Evolutionary conservation across 148 eudicot species (phyloP), one percentile per base, ranked within the genome.

Genomic region (Chenopodium berlandieri): DNA sequence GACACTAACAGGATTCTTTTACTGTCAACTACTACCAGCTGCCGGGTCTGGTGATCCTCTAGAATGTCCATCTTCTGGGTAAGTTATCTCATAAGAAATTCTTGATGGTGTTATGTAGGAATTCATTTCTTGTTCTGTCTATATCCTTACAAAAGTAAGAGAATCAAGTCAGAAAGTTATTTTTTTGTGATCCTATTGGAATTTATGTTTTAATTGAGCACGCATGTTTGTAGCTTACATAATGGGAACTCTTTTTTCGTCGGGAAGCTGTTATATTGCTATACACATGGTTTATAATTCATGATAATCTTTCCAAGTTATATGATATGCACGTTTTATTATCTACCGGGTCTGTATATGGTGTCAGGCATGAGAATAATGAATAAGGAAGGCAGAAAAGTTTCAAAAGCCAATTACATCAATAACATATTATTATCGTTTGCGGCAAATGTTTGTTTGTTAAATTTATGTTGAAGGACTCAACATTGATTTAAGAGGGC

Each of bases 1-100:
- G 89, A 89, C 89, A 64, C 82, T 91, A 80, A 95, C 99, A 40
- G 92, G 93, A 54, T 88, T 94, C 81, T 95, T 93, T 86, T 92
- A 91, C 80, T 92, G 90, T 85, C 91, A 87, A 88, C 90, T 87
- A 60, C 73, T 85, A 66, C 91, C 91, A 20, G 79, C 86, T 78
- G 47, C 78, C 72, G 83, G 77, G 71, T 87, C 88, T 75, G 90
- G 83, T 54, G 87, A 87, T 60, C 80, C 82, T 76, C 71, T 87
- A 66, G 82, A 72, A 78, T 75, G 85, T 73, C 86, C 88, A 58
- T 71, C 78, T 81, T 77, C 77, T 63, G 87, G 83, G 98, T 94
- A 85, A 88, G 95, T 87, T 84, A 7, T 32, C 64, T 62, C 9
- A 74, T 47, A 72, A 31, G 11, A 20, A 31, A 19, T 34, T 84